A percentile compares a stretch with the other conserved stretches of the same genome.
Evolutionary conservation across 495 filamentous ascomycete genomes (phyloP).

Genomic region (Aspergillus indologenus): DNA sequence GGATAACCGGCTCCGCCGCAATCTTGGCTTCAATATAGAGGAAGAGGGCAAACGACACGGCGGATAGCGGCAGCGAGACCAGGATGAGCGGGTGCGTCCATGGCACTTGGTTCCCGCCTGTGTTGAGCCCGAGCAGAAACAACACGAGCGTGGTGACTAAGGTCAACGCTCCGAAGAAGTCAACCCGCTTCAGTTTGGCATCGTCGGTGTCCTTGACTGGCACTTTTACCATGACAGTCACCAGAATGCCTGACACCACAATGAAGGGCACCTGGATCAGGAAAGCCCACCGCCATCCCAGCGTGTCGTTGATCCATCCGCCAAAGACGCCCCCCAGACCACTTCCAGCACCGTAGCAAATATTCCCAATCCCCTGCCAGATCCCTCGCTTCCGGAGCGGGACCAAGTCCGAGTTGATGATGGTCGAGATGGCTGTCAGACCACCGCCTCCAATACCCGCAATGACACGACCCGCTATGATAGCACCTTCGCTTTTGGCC

Average conservation of each 20-base stretch:
- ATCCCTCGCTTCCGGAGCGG: conserved; percentile 78
- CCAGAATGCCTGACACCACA: conserved; percentile 62
- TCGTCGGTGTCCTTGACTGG: conserved; percentile 67
- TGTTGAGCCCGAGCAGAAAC: conserved; percentile 75
- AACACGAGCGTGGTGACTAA: conserved; percentile 68
- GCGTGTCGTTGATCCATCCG: conserved; percentile 74
- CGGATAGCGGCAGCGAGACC: conserved; percentile 61
- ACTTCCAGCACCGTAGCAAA: conserved; percentile 71
- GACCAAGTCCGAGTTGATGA: conserved; percentile 77
- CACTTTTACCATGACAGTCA: conserved; percentile 65
- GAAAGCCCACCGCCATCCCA: conserved; percentile 78
- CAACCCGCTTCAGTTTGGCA: conserved; percentile 65
- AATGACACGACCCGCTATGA: conserved; percentile 77
- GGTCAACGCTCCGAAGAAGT: conserved; percentile 72
- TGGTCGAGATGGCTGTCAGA: conserved; percentile 75
- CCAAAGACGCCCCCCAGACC: conserved; percentile 61
- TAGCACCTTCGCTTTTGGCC: conserved; percentile 62
- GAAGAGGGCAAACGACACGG: conserved; percentile 52
- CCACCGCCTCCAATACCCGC: conserved; percentile 87
- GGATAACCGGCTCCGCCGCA: conserved; percentile 78
- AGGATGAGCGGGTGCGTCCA: conserved; percentile 84
- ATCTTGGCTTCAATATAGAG: conserved; percentile 62
- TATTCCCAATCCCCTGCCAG: conserved; percentile 83
- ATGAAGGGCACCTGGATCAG: conserved; percentile 70
- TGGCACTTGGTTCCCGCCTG: conserved; percentile 79